Evolutionary conservation across 164 flowering plant species (phyloP).

Genomic region (Akebia trifoliata): DNA sequence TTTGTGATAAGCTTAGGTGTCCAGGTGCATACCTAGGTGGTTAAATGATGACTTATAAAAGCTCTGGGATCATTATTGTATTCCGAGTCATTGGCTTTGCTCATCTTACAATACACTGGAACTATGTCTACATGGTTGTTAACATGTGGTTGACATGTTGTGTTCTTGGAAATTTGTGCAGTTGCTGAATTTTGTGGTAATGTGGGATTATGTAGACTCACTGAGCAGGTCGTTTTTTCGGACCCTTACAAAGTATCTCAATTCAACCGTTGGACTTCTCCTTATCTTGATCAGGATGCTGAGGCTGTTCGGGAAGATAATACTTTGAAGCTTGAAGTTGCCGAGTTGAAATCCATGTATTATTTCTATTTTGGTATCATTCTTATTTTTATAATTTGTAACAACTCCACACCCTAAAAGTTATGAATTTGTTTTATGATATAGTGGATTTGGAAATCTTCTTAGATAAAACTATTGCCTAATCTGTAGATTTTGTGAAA

Average conservation of each 20-base stretch:
- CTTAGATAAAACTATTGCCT: background rate
- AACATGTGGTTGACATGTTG: conserved; percentile 8
- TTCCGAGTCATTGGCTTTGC: too few species aligned
- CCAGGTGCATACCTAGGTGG: too few species aligned
- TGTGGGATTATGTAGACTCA: conserved; percentile 85
- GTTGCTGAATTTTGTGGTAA: conserved; percentile 95
- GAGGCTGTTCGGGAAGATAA: conserved; percentile 74
- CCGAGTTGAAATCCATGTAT: conserved; percentile 82
- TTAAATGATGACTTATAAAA: too few species aligned
- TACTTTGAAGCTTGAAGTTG: conserved; percentile 76
- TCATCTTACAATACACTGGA: too few species aligned
- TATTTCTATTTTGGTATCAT: conserved; percentile 7
- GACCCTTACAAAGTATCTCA: conserved; percentile 87
- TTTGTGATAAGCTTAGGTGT: too few species aligned
- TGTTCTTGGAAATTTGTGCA: conserved; percentile 31
- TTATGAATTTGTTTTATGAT: too few species aligned
- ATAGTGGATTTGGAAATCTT: background rate
- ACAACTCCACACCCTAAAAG: too few species aligned
- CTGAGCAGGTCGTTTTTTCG: conserved; percentile 94
- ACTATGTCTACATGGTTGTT: too few species aligned
- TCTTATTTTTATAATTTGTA: conserved; percentile 1
- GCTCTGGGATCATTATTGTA: too few species aligned
- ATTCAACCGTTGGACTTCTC: conserved; percentile 76
- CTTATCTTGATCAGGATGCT: conserved; percentile 83
- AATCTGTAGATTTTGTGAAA: conserved; percentile 75